Evolutionary conservation across 352 stramenopile genomes (phyloP), one percentile per base, ranked within the genome.

Genomic region (Phytophthora kernoviae): DNA sequence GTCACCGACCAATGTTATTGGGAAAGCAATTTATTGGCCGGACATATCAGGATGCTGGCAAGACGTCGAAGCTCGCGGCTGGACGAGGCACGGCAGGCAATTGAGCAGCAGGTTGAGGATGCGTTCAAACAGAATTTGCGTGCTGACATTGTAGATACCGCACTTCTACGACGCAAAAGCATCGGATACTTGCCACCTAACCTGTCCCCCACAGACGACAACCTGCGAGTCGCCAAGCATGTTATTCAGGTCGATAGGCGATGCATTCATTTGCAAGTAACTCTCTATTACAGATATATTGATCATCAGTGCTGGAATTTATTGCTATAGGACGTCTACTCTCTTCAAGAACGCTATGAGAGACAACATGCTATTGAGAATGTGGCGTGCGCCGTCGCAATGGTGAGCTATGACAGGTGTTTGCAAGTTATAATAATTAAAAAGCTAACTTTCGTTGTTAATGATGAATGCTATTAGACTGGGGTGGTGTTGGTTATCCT

Each of bases 401-500:
- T 88, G 68, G 76, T 73, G 20, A 22, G 4, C 12, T 27, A 15
- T 34, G 9, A 8, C 11, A 12, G 0, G 27, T 21, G 9, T 30
- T 18, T 2, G 17, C 6, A 21, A 8, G 32, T 39, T 39, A n/a
- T 2, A 12, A 4, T 39, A 17, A 39, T 39, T 39, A 39, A 17
- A 3, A 39, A 11, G 6, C 14, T 17, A 39, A 39, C 33, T 39
- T 14, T 12, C 11, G 30, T 18, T 66, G 42, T 15, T 42, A 5
- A 26, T 36, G 11, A 12, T 17, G 15, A 37, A 18, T 56, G 10
- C 14, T 33, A 1, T 30, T 26, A 88, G 79, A 56, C 64, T 10
- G 79, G 81, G 22, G 67, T 93, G 21, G 24, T 75, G 12, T 61
- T 93, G 18, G 72, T 93, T 22, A 82, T 91, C 33, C 54, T 91